Base-by-base conservation (phyloP, 441 rosid species). In the Populus hybrid region DNA sequence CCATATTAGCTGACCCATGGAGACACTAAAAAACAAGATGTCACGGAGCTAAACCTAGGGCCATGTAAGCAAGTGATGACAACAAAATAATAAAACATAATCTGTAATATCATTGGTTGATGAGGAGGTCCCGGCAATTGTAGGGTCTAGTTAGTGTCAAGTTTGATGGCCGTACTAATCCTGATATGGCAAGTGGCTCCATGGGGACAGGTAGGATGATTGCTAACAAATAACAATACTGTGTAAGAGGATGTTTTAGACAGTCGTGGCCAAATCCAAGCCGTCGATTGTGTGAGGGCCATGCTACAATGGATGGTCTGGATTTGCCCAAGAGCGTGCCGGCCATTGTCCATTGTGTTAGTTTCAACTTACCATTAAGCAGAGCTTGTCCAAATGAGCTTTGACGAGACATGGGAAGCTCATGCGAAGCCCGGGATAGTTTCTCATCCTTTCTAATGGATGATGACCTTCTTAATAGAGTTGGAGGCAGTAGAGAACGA, bases 381-480 rank as follows among this genome's bases (percentile, higher is more conserved):
- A 91, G 85, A 34, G 98, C 94, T 83, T 95, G 99, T 34, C 92
- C 89, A 59, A 72, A 92, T 9, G 99, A 85, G 90, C 99, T 87
- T 14, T 89, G 83, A 14, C 85, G 84, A 74, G 95, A 78, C 64
- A 83, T 82, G 32, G 90, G 90, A 69, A 81, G 78, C 82, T 87
- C 98, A 75, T 92, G 96, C 28, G 89, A 84, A 75, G 83, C 76
- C 10, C 36, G 70, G 32, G 88, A 86, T 6, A 81, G 73, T 63
- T 85, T 83, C 50, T 87, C 88, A 71, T 85, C 90, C 77, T 86
- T 86, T 70, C 76, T 59, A 0, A 80, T 28, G 0, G 87, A 83
- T 50, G 82, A 50, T 70, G 80, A 42, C 72, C 72, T 84, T 83
- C 83, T 86, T 10, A 87, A 78, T 2, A 92, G 88, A 76, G 85